Percentiles rank a stretch among this genome's conserved stretches.
Conservation (phyloP, 2,329 filamentous ascomycete genomes). For the Pseudocercospora fuligena region DNA sequence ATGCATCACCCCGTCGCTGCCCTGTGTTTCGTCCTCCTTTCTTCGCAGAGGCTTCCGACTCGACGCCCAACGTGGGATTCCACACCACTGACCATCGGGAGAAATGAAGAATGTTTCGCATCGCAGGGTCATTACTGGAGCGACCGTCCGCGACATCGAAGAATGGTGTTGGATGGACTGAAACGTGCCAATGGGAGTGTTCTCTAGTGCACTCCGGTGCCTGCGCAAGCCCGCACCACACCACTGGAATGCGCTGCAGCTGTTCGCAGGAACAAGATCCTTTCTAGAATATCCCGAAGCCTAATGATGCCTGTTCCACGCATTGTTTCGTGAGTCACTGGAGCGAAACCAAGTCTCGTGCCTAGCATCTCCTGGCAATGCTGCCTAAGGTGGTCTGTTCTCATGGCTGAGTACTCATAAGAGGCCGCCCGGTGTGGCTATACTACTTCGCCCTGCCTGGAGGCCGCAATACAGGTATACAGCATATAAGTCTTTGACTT, state of each 20-base stretch:
- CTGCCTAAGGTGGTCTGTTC: conserved; percentile 6
- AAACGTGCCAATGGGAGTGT: conserved; percentile 15
- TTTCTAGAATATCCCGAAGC: background rate
- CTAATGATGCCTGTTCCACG: background rate
- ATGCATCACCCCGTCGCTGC: background rate
- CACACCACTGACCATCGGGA: conserved; percentile 8
- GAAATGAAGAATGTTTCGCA: conserved; percentile 18
- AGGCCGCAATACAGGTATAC: conserved; percentile 10
- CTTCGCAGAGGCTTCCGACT: background rate
- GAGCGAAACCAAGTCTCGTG: background rate
- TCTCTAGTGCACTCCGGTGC: background rate
- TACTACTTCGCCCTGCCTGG: conserved; percentile 3
- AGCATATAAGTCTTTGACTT: background rate
- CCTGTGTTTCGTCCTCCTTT: conserved; percentile 13
- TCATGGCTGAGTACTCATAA: background rate
- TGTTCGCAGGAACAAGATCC: conserved; percentile 12
- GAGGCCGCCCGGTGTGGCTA: conserved; percentile 11
- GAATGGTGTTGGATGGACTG: conserved; percentile 7
- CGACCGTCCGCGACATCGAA: background rate
- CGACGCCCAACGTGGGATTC: conserved; percentile 19
- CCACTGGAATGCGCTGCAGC: conserved; percentile 12
- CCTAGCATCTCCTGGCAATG: conserved; percentile 9
- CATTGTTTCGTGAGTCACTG: conserved; percentile 4
- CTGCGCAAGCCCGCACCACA: conserved; percentile 16
- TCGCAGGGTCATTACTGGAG: conserved; percentile 10